Conservation (phyloP, 441 rosid genomes). For the Corymbia citriodora region DNA sequence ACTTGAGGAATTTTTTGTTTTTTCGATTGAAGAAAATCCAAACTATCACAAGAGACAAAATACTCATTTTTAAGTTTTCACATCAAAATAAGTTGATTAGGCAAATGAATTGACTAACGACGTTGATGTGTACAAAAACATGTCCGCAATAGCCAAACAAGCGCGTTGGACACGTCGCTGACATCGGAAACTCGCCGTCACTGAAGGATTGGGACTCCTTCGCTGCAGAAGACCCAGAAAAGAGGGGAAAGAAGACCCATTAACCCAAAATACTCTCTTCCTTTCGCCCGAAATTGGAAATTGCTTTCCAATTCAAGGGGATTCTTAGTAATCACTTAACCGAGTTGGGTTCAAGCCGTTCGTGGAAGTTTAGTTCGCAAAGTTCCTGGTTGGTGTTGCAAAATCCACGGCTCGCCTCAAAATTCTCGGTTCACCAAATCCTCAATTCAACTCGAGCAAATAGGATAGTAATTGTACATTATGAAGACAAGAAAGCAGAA, state of each 20-base stretch:
- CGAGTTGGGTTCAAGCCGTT: neutral
- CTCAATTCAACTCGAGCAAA: neutral
- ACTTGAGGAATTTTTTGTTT: neutral
- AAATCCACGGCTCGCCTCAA: neutral
- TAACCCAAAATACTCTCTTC: neutral
- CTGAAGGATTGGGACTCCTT: neutral
- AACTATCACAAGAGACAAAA: neutral
- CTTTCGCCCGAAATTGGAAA: neutral
- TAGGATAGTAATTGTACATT: too few relatives aligned
- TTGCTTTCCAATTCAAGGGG: neutral
- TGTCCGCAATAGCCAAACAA: neutral
- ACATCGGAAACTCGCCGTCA: neutral
- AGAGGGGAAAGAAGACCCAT: neutral
- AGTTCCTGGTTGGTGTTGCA: neutral
- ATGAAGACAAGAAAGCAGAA: too few relatives aligned
- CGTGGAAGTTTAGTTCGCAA: neutral
- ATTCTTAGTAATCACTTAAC: neutral
- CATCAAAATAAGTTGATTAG: neutral
- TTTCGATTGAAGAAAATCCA: neutral
- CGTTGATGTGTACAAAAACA: neutral
- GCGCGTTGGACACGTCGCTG: neutral
- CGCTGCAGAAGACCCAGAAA: neutral
- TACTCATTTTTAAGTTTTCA: neutral
- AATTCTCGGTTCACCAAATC: neutral
- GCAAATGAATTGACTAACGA: neutral